A percentile compares a stretch with the other conserved stretches of the same genome.
Evolutionary conservation across 352 stramenopile genomes (phyloP).

Genomic region (Halophytophthora batemanensis): DNA sequence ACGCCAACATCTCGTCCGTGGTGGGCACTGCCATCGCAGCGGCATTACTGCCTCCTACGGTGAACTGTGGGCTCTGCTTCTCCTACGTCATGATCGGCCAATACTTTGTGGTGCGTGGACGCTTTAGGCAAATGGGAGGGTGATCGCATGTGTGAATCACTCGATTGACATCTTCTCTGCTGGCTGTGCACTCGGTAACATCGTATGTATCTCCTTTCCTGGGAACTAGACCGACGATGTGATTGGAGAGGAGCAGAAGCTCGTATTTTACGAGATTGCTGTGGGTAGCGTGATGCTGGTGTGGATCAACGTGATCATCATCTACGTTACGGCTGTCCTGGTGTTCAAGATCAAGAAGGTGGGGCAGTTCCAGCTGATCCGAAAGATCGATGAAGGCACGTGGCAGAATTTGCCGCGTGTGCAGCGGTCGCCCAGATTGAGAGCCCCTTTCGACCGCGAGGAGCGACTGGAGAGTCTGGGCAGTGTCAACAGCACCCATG

Average conservation of each 20-base stretch:
- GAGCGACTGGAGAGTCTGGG: slow-evolving; percentile 36
- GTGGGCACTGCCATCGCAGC: slow-evolving; percentile 86
- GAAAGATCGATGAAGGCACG: slow-evolving; percentile 66
- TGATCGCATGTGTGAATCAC: neutral
- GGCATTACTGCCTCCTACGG: slow-evolving; percentile 73
- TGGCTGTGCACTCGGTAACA: neutral
- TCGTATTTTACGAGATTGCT: slow-evolving; percentile 86
- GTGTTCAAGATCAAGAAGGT: slow-evolving; percentile 90
- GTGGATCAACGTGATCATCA: slow-evolving; percentile 88
- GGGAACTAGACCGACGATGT: slow-evolving; percentile 49
- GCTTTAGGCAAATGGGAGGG: neutral
- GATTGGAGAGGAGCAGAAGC: slow-evolving; percentile 78
- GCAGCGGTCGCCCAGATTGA: slow-evolving; percentile 41
- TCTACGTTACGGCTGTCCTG: slow-evolving; percentile 83
- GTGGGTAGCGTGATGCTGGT: slow-evolving; percentile 78
- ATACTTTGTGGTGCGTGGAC: slow-evolving; percentile 66
- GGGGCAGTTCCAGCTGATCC: slow-evolving; percentile 81
- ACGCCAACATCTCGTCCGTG: slow-evolving; percentile 88
- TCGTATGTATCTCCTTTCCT: slow-evolving; percentile 1
- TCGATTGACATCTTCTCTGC: neutral
- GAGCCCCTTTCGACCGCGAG: slow-evolving; percentile 6
- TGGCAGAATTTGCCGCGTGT: slow-evolving; percentile 80
- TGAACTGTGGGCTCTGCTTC: slow-evolving; percentile 87
- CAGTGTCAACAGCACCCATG: slow-evolving; percentile 37
- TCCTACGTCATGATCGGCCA: slow-evolving; percentile 85